Conservation (phyloP, 768 basidiomycete genomes). For the Suillus tomentosus region DNA sequence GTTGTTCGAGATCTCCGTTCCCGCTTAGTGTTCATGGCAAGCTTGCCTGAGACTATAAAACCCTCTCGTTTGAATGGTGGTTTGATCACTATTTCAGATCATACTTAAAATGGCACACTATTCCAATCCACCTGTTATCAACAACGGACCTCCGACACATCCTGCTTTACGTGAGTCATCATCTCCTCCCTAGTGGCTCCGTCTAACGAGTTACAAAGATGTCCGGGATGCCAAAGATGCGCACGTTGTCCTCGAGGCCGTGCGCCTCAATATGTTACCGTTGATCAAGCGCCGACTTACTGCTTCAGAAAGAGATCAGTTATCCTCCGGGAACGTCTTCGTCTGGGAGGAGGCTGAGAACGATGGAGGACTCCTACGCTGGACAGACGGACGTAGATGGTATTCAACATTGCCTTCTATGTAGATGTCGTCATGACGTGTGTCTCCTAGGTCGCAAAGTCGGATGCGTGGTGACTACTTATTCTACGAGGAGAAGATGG, state of each 20-base stretch:
- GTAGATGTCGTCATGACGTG: slow-evolving; percentile 11
- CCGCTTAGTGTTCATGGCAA: slow-evolving; percentile 17
- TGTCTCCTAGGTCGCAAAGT: slow-evolving; percentile 69
- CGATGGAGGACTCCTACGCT: slow-evolving; percentile 66
- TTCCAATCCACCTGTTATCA: slow-evolving; percentile 20
- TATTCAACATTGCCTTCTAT: slow-evolving; percentile 27
- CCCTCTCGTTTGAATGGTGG: slow-evolving; percentile 8
- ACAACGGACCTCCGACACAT: slow-evolving; percentile 31
- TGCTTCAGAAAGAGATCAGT: slow-evolving; percentile 66
- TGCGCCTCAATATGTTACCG: slow-evolving; percentile 67
- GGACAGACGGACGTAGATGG: slow-evolving; percentile 86
- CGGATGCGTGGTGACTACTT: slow-evolving; percentile 82
- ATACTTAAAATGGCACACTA: slow-evolving; percentile 14
- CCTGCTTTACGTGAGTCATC: slow-evolving; percentile 32
- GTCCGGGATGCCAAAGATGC: slow-evolving; percentile 81
- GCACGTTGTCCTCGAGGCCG: slow-evolving; percentile 75
- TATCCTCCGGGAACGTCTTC: slow-evolving; percentile 74
- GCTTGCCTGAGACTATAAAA: slow-evolving; percentile 29
- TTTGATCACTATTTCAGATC: slow-evolving; percentile 15
- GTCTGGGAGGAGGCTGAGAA: slow-evolving; percentile 85
- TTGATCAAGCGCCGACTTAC: slow-evolving; percentile 72
- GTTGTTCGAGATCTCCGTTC: slow-evolving; percentile 26
- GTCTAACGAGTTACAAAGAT: slow-evolving; percentile 42
- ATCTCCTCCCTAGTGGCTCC: neutral
- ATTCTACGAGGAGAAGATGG: slow-evolving; percentile 84